Evolutionary conservation across 164 flowering plant species (phyloP).

Genomic region (Litsea cubeba): DNA sequence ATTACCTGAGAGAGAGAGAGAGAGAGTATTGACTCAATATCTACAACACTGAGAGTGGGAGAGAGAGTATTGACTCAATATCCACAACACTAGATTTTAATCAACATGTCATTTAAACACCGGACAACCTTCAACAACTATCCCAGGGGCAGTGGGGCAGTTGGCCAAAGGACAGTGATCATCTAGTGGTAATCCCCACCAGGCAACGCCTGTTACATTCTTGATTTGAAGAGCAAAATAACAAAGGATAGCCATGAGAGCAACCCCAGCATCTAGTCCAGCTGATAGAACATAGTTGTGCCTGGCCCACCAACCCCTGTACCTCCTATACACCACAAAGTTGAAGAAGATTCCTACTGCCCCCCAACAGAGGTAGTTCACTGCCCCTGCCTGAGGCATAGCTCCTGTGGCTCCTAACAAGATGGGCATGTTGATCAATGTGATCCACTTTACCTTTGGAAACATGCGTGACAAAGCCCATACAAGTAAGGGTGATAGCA

Average conservation of each 20-base stretch:
- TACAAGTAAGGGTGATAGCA: conserved; percentile 41
- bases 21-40: too few relatives aligned
- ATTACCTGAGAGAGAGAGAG: too few relatives aligned
- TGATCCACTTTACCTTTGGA: conserved; percentile 57
- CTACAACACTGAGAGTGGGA: too few relatives aligned
- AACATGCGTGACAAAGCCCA: conserved; percentile 36
- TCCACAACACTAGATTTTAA: too few relatives aligned
- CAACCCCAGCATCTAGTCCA: conserved; percentile 73
- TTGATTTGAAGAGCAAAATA: conserved; percentile 40
- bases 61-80: background rate
- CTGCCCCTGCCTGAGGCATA: conserved; percentile 56
- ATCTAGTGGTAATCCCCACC: conserved; percentile 52
- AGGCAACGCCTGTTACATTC: conserved; percentile 30
- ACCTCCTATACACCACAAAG: conserved; percentile 35
- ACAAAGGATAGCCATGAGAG: conserved; percentile 43
- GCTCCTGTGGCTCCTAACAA: conserved; percentile 28
- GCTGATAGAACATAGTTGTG: conserved; percentile 62
- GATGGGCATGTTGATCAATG: conserved; percentile 54
- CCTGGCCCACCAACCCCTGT: conserved; percentile 76
- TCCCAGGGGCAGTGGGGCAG: conserved; percentile 64
- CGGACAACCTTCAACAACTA: conserved; percentile 10
- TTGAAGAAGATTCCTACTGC: conserved; percentile 52
- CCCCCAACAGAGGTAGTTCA: conserved; percentile 48
- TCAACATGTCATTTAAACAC: background rate
- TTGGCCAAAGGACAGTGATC: conserved; percentile 58